These are phyloP conservation scores for Pseudogymnoascus sp. DNA, from an alignment of 2,329 filamentous ascomycete species.

Conservation along the genomic window DNA sequence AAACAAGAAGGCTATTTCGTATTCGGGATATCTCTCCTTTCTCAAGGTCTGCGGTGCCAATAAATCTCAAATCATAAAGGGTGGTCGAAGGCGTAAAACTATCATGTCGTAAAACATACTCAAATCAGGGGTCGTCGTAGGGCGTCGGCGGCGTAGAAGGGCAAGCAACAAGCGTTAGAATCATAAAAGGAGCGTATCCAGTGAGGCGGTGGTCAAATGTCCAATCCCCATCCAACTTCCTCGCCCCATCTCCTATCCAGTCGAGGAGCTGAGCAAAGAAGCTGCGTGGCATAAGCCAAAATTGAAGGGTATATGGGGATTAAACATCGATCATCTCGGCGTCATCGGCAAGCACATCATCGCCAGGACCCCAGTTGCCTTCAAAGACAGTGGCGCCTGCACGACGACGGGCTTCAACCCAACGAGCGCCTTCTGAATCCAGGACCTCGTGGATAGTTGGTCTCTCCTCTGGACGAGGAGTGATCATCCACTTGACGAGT, in stretches of 20 bases:
- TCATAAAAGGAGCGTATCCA: neutral
- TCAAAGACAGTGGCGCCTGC: slow-evolving; percentile 93
- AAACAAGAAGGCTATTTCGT: neutral
- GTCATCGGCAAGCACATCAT: slow-evolving; percentile 33
- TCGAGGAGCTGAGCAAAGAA: neutral
- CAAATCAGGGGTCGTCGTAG: slow-evolving; percentile 3
- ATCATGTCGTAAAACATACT: slow-evolving; percentile 6
- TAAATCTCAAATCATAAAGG: slow-evolving; percentile 5
- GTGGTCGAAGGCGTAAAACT: slow-evolving; percentile 3
- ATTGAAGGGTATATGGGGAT: slow-evolving; percentile 9
- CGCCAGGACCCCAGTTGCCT: slow-evolving; percentile 86
- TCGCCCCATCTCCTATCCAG: slow-evolving; percentile 8
- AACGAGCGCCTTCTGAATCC: slow-evolving; percentile 63
- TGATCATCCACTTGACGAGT: slow-evolving; percentile 82
- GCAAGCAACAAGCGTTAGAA: neutral
- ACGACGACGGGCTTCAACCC: slow-evolving; percentile 68
- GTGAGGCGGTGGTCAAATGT: slow-evolving; percentile 2
- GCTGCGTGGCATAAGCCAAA: slow-evolving; percentile 2
- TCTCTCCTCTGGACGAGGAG: slow-evolving; percentile 61
- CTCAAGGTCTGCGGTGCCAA: neutral
- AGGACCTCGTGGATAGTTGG: slow-evolving; percentile 70
- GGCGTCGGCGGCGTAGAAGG: slow-evolving; percentile 5
- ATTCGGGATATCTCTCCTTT: neutral
- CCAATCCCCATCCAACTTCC: slow-evolving; percentile 4
- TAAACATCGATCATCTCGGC: slow-evolving; percentile 31